Base-by-base conservation (phyloP, 148 eudicot genomes). In the Rhododendron molle region DNA sequence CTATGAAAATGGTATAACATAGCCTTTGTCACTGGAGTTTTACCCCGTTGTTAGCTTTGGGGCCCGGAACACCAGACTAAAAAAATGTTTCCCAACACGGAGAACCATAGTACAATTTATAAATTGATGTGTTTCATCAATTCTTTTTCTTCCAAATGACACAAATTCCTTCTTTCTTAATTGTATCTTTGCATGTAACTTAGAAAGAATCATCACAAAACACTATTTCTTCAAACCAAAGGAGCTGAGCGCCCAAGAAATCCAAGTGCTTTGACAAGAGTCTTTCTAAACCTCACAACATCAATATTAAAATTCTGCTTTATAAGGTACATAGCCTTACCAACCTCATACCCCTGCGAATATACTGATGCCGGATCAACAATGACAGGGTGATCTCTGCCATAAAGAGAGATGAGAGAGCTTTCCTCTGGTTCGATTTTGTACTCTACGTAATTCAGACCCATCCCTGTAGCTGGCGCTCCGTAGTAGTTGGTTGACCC, bases 221-320 rank as follows among this genome's bases (percentile, higher is more conserved):
- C 60, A 18, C 16, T 54, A 1, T 54, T 54, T 54, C 60, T 54
- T 54, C 60, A 54, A 54, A 15, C 60, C 21, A 5, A 54, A 54
- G 21, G 60, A 54, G 60, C 60, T 18, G 60, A 18, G 60, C 60
- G 60, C 21, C 60, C 60, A 54, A 54, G 60, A 54, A 54, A 5
- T 54, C 1, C 60, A 54, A 54, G 20, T 54, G 60, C 60, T 54
- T 16, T 16, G 6, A 13, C 56, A 14, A 50, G 56, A 14, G 16
- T 13, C 56, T 50, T 78, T 82, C 88, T 90, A 34, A 94, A 91
- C 89, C 93, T 89, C 3, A 23, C 69, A 7, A 92, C 46, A 65
- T 92, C 82, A 11, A 92, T 84, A 73, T 87, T 90, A 80, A 92
- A 82, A 84, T 88, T 91, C 84, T 92, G 96, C 74, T 86, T 81